These are phyloP conservation scores for Pichia sp. DNA, from an alignment of 1,139 yeast species.

Conservation along the genomic window DNA sequence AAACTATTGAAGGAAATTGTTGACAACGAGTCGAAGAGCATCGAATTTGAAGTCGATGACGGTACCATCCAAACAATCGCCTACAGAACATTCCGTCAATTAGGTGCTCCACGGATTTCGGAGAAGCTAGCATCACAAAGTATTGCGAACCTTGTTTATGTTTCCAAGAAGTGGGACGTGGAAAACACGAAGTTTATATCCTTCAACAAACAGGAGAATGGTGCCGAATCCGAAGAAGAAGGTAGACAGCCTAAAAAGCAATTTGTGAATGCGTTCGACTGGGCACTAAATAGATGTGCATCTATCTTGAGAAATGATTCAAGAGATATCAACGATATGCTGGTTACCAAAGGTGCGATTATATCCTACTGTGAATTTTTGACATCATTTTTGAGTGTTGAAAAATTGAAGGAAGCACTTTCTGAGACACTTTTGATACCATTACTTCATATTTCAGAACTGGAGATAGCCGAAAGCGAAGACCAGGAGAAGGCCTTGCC, in stretches of 20 bases:
- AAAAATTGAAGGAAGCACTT: constrained; percentile 35
- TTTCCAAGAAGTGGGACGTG: constrained; percentile 61
- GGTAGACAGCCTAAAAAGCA: constrained; percentile 23
- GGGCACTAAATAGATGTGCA: constrained; percentile 58
- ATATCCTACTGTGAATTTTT: constrained; percentile 44
- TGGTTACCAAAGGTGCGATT: constrained; percentile 59
- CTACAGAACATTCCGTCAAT: constrained; percentile 65
- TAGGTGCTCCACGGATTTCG: constrained; percentile 71
- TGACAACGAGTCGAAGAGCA: constrained; percentile 24
- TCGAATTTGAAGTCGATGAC: constrained; percentile 25
- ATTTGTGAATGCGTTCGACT: constrained; percentile 48
- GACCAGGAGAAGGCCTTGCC: constrained; percentile 44
- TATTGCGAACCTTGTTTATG: constrained; percentile 61
- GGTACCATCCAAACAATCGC: constrained; percentile 60
- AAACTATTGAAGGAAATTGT: constrained; percentile 40
- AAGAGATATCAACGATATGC: constrained; percentile 45
- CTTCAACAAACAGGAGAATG: constrained; percentile 21
- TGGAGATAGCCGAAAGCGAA: constrained; percentile 39
- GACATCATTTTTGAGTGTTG: constrained; percentile 45
- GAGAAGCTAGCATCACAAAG: constrained; percentile 62
- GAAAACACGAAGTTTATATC: constrained; percentile 38
- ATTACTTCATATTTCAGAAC: constrained; percentile 51
- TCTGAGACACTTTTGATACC: constrained; percentile 49
- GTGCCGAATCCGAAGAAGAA: constrained; percentile 28
- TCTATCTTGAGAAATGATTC: constrained; percentile 62